Evolutionary conservation across 2,329 filamentous ascomycete genomes (phyloP).

Genomic region (Microdochium trichocladiopsis): DNA sequence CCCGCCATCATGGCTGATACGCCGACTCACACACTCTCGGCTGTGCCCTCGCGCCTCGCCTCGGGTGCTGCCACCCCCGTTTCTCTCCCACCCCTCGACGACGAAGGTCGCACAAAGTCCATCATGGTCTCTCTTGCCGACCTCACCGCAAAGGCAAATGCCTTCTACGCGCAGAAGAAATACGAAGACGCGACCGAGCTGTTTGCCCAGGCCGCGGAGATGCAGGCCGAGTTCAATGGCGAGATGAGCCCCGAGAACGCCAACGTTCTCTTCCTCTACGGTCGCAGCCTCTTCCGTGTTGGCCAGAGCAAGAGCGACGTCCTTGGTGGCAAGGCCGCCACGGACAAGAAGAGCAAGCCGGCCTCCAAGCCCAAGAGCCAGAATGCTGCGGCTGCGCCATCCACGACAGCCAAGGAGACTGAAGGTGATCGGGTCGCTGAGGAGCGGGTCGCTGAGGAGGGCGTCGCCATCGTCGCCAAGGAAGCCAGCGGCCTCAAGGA

Average conservation of each 20-base stretch:
- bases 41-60: constrained; percentile 16
- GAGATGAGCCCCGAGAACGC: constrained; percentile 88
- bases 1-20: constrained; percentile 19
- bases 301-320: constrained; percentile 94
- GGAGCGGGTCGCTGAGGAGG: constrained; percentile 40
- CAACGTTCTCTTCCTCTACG: constrained; percentile 90
- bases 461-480: constrained; percentile 33
- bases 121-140: constrained; percentile 64
- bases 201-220: constrained; percentile 80
- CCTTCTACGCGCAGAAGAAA: constrained; percentile 84
- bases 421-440: constrained; percentile 35
- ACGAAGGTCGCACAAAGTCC: constrained; percentile 38
- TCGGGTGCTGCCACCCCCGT: constrained; percentile 18
- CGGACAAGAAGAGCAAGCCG: constrained; percentile 39
- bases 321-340: constrained; percentile 70
- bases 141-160: constrained; percentile 71
- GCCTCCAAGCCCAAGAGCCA: constrained; percentile 32
- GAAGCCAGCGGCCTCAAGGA: constrained; percentile 32
- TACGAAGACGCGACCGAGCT: constrained; percentile 80
- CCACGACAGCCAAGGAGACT: constrained; percentile 27
- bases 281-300: constrained; percentile 87
- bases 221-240: constrained; percentile 87
- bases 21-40: constrained; percentile 17
- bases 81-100: constrained; percentile 23
- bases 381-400: constrained; percentile 20